Evolutionary conservation across 179 eudicot genomes (phyloP).

Genomic region (Heliamphora pulchella): DNA sequence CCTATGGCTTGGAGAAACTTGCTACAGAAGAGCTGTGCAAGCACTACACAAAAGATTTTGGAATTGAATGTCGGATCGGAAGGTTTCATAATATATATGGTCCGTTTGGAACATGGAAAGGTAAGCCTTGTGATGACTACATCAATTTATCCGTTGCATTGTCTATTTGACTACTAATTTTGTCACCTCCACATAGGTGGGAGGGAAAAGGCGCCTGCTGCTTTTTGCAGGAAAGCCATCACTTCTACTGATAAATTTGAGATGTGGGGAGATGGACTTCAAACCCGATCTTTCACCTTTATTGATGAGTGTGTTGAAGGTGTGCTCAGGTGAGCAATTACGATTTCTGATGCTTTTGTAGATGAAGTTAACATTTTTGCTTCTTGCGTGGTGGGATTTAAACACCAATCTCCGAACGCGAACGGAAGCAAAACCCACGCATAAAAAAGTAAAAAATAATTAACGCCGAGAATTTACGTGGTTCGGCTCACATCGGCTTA

Average conservation of each 20-base stretch:
- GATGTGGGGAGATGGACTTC: constrained; percentile 99
- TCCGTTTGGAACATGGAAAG: constrained; percentile 99
- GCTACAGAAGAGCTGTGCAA: constrained; percentile 94
- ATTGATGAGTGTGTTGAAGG: constrained; percentile 99
- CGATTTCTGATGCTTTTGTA: neutral
- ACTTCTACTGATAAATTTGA: constrained; percentile 86
- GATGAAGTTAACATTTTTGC: neutral
- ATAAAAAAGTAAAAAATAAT: no score
- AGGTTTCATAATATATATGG: constrained; percentile 96
- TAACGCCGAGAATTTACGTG: no score
- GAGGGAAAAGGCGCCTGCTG: constrained; percentile 98
- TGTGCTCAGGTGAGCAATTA: constrained; percentile 56
- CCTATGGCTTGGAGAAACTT: constrained; percentile 93
- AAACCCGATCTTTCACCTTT: constrained; percentile 96
- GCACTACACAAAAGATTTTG: constrained; percentile 94
- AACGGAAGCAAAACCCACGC: no score
- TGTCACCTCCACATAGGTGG: constrained; percentile 47
- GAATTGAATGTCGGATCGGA: constrained; percentile 87
- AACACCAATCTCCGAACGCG: neutral
- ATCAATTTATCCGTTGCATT: neutral
- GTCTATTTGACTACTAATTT: neutral
- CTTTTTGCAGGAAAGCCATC: constrained; percentile 82
- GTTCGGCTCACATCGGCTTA: no score
- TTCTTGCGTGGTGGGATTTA: neutral
- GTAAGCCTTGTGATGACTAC: constrained; percentile 26